Evolutionary conservation across 139 green algal genomes (phyloP), one percentile per base, ranked within the genome.

Genomic region (Haematococcus lacustris): DNA sequence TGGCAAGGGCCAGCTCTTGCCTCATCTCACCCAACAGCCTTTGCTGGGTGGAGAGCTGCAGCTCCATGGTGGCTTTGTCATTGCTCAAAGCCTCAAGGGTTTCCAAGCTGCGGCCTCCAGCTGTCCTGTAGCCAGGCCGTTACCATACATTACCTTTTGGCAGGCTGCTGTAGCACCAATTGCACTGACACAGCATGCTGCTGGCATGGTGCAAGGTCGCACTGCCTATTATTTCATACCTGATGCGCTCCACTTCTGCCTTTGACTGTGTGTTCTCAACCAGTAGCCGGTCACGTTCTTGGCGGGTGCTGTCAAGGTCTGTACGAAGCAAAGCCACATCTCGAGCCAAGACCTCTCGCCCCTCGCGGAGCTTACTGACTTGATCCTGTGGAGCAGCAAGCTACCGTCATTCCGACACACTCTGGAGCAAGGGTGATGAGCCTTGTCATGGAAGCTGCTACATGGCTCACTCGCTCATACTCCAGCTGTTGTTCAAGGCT

Each of bases 51-150:
- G 63, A 61, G 60, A 88, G 75, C 80, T 88, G 83, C 1, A 80
- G 66, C 70, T 88, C 83, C 63, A 88, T 71, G 1, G 80, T 86
- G 1, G 80, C 83, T 67, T 88, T 88, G 57, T 84, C 82, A 37
- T 88, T 78, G 38, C 37, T 78, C 4, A 88, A 63, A 26, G 75
- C 66, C 65, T 86, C 83, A 34, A 86, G 62, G 26, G 75, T 86
- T 73, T 86, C 76, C 33, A 80, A 39, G 71, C 77, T 84, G 66
- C 83, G 83, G 53, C 83, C 80, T 23, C 80, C 80, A 43, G 67
- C 70, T 21, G 68, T 28, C 32, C 67, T 72, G 67, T n/a, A 63
- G 47, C 21, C 47, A 57, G 17, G 21, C 47, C 21, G 47, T 57
- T 57, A 57, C 21, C 47, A 57, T 13, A 57, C 17, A n/a, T 13